Evolutionary conservation across 164 flowering plant species (phyloP), one percentile per base, ranked within the genome.

Genomic region (Nymphaea thermarum): DNA sequence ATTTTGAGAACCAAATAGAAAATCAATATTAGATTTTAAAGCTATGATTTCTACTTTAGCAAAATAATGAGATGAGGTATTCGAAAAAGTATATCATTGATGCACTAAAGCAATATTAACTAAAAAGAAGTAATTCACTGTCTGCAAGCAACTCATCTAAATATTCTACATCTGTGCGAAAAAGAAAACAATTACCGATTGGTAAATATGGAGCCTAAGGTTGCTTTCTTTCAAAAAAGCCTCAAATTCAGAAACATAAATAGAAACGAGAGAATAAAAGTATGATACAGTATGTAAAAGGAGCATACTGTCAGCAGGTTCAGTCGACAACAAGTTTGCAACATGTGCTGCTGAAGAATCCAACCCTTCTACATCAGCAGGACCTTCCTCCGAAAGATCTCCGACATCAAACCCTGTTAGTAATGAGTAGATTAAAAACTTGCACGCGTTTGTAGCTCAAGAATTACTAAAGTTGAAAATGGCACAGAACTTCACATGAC

Each of bases 321-420:
- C 99, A 3, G 97, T 82, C n/a, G 98, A 92, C 77, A 95, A 77
- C 74, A 95, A 73, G 70, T 89, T 95, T 69, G 97, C 97, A 75
- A 95, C 80, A 77, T 95, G 98, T 61, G 98, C 86, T 60, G 95
- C 99, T 64, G 99, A 85, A 74, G 91, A 88, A 86, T 95, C 99
- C 77, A 95, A 81, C 62, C 96, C 97, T 72, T 92, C 97, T 71
- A 77, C 66, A 72, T 95, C 99, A 81, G 88, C 94, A 11, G 96
- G 86, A 69, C 86, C 80, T 67, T 95, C 86, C 71, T 92, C 97
- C 57, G 97, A 87, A 79, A 95, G 85, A 66, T 95, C 97, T 70
- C 86, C 89, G 63, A 85, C 85, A 70, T 95, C 96, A 78, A 89
- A 95, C 99, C 97, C 97, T 88, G 82, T 70, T 55, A 60, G 14